phyloP scores from a whole-genome alignment of 2,329 filamentous ascomycete species.

The Raffaelea ambrosiae region DNA sequence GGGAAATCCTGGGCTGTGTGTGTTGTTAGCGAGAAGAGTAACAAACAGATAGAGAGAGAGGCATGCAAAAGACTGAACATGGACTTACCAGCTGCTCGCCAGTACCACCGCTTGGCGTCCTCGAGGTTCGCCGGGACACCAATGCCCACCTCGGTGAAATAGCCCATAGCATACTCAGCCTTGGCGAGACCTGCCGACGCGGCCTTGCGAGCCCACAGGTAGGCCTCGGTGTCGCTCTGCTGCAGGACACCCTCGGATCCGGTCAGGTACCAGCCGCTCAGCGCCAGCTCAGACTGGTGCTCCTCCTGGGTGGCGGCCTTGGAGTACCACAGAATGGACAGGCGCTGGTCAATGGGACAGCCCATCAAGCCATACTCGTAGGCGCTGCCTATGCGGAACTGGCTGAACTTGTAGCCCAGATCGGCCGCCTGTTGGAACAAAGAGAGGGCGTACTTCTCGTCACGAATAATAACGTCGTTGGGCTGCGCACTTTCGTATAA shows the following conservation, averaged over 20 bases:
- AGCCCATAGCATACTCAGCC: conserved; percentile 96
- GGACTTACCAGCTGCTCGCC: conserved; percentile 84
- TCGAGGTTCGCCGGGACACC: conserved; percentile 79
- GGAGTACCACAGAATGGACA: conserved; percentile 91
- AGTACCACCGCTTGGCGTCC: conserved; percentile 97
- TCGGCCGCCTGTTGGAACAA: conserved; percentile 81
- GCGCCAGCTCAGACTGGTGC: conserved; percentile 79
- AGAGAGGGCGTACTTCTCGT: conserved; percentile 71
- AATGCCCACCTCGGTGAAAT: conserved; percentile 93
- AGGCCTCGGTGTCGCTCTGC: conserved; percentile 92
- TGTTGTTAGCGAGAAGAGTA: conserved; percentile 18
- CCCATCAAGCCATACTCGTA: conserved; percentile 86
- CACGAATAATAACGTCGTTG: conserved; percentile 67
- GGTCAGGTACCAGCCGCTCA: conserved; percentile 92
- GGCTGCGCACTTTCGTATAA: conserved; percentile 55
- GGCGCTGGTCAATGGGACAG: conserved; percentile 70
- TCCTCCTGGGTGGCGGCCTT: conserved; percentile 86
- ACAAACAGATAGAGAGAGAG: conserved; percentile 18
- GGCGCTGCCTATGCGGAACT: conserved; percentile 79
- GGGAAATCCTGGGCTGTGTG: conserved; percentile 79
- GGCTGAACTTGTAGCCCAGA: conserved; percentile 89
- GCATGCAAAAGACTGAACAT: conserved; percentile 24
- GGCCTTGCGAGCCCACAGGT: conserved; percentile 93
- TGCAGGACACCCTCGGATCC: conserved; percentile 79
- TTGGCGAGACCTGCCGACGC: conserved; percentile 82